Evolutionary conservation across 257 asterid species (phyloP), one percentile per base, ranked within the genome.

Genomic region (Phtheirospermum japonicum): DNA sequence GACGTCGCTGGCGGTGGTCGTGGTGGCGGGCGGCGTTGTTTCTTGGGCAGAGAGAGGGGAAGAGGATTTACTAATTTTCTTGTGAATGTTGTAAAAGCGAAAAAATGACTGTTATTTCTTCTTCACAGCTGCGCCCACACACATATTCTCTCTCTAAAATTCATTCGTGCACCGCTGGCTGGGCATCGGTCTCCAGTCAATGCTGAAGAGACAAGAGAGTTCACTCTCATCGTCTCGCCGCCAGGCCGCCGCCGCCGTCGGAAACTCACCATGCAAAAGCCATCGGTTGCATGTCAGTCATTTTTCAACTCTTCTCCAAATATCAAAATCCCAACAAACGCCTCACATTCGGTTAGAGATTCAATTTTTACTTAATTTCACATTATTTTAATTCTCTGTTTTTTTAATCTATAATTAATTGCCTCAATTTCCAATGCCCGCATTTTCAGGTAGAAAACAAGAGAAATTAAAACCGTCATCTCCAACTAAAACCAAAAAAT

Each of bases 211-310:
- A 53, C 96, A 84, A 74, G 96, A 91, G 18, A 85, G 94, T 52
- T 74, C 82, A 9, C 83, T 77, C 68, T 84, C 96, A 9, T 82
- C 95, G 31, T 80, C 88, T 48, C 85, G 85, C 68, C 94, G 88
- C 43, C 83, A 78, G 71, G 61, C 77, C 60, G 45, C 70, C 63
- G 59, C 57, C 63, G 18, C 78, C 85, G 40, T 67, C 84, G 54
- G 86, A 84, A 30, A 65, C 64, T 30, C 84, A 66, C 74, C 84
- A 76, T 77, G 80, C 79, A 40, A 83, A 82, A 37, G 61, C 90
- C 63, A 74, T 74, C 52, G 98, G 96, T 37, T 91, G 96, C 92
- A 84, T 88, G 89, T 79, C 98, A 0, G 88, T 94, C 73, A 76
- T 91, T 70, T 60, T 91, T 17, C 77, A 73, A 0, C 83, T 85